Conservation (phyloP, 192 early-diverging fungal species). For the Coemansia sp. region DNA sequence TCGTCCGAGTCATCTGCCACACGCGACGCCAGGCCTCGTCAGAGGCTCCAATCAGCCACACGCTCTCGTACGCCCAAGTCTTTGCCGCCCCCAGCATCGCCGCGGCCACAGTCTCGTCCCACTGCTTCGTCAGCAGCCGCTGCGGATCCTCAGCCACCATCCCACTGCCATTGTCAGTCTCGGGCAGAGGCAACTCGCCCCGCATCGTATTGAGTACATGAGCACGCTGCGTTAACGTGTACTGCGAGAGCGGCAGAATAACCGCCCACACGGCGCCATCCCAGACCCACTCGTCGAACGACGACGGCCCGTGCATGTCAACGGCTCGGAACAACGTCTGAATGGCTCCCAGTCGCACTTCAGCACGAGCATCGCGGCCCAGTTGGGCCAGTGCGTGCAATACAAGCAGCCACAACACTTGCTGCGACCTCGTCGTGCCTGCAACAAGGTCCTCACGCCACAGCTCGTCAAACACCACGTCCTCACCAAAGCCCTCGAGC, state of each 20-base stretch:
- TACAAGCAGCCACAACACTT: conserved; percentile 89
- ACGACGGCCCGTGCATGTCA: conserved; percentile 75
- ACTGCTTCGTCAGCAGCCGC: conserved; percentile 29
- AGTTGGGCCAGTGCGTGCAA: conserved; percentile 76
- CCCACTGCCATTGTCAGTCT: conserved; percentile 23
- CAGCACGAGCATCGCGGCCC: conserved; percentile 76
- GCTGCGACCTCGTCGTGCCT: conserved; percentile 10
- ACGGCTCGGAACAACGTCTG: conserved; percentile 95
- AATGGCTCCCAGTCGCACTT: conserved; percentile 91
- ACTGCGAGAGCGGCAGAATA: conserved; percentile 69
- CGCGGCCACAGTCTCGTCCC: conserved; percentile 52
- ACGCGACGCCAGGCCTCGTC: conserved; percentile 24
- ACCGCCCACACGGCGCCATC: conserved; percentile 83
- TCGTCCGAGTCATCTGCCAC: conserved; percentile 23
- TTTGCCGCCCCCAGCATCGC: conserved; percentile 32
- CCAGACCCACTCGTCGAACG: conserved; percentile 75
- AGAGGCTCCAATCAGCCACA: conserved; percentile 12
- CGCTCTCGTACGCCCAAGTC: conserved; percentile 10
- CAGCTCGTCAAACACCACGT: conserved; percentile 10
- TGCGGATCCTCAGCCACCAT: conserved; percentile 44
- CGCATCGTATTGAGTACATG: conserved; percentile 11
- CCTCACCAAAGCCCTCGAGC: background rate
- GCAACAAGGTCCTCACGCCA: conserved; percentile 26
- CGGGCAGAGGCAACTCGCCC: background rate
- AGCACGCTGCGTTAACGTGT: conserved; percentile 22